These are phyloP conservation scores for Pezicula radicicola DNA, from an alignment of 2,329 filamentous ascomycete genomes.

Conservation along the genomic window DNA sequence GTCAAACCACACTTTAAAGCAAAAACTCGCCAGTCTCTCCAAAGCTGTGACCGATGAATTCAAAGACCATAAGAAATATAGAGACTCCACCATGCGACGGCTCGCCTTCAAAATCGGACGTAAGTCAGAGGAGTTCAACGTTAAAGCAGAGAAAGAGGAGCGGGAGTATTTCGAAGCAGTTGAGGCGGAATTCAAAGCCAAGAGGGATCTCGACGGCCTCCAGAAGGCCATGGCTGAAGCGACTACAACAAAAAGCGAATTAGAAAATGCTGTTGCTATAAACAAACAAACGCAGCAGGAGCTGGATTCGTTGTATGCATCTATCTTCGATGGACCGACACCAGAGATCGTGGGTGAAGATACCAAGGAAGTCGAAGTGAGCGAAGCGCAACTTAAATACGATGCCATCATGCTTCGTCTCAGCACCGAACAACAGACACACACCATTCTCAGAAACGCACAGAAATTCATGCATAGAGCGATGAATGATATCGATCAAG, in stretches of 20 bases:
- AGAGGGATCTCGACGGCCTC: constrained; percentile 39
- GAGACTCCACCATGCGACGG: constrained; percentile 48
- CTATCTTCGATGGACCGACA: constrained; percentile 50
- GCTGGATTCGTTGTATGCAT: constrained; percentile 49
- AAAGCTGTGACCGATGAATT: constrained; percentile 42
- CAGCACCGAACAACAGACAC: constrained; percentile 39
- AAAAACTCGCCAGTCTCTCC: constrained; percentile 37
- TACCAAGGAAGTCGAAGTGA: constrained; percentile 35
- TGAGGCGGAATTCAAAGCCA: constrained; percentile 43
- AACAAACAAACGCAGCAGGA: constrained; percentile 40
- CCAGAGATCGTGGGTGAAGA: constrained; percentile 53
- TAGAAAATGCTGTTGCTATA: constrained; percentile 33
- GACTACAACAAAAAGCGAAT: constrained; percentile 26
- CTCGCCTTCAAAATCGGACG: constrained; percentile 49
- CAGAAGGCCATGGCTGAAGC: constrained; percentile 38
- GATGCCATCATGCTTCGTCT: constrained; percentile 32
- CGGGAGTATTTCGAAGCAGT: constrained; percentile 51
- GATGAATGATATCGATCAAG: constrained; percentile 36
- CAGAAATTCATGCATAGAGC: constrained; percentile 32
- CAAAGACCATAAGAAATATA: constrained; percentile 49
- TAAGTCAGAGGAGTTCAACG: constrained; percentile 44
- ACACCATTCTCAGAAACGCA: constrained; percentile 37
- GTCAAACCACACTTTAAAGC: constrained; percentile 34
- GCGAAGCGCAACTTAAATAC: constrained; percentile 33
- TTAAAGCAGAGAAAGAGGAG: constrained; percentile 51